A percentile compares a stretch with the other conserved stretches of the same genome.
Conservation (phyloP, 768 basidiomycete genomes). For the Steccherinum ochraceum region DNA sequence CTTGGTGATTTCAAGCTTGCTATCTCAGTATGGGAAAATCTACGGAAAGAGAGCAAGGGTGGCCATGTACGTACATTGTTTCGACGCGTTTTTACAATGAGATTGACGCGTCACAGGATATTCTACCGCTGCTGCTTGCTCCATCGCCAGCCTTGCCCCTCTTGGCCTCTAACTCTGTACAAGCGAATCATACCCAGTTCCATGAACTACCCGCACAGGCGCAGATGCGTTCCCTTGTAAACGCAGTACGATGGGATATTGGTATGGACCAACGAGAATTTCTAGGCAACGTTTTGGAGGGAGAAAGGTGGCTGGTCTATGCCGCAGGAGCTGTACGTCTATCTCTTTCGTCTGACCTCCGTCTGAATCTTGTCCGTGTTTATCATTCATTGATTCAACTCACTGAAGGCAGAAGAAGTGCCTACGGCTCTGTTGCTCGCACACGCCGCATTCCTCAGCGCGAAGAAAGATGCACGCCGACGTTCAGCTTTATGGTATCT, state of each 20-base stretch:
- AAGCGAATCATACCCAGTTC: slow-evolving; percentile 29
- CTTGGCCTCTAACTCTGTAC: slow-evolving; percentile 58
- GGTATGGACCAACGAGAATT: slow-evolving; percentile 58
- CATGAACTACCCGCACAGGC: slow-evolving; percentile 52
- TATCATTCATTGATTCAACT: slow-evolving; percentile 17
- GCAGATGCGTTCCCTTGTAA: slow-evolving; percentile 62
- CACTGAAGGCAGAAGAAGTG: slow-evolving; percentile 70
- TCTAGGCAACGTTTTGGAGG: slow-evolving; percentile 50
- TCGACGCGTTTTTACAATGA: too few species aligned
- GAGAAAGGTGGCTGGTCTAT: slow-evolving; percentile 83
- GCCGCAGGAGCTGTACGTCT: slow-evolving; percentile 72
- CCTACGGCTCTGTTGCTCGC: slow-evolving; percentile 74
- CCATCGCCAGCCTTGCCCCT: slow-evolving; percentile 56
- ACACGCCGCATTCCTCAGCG: slow-evolving; percentile 70
- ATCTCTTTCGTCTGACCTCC: too few species aligned
- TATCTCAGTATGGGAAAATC: slow-evolving; percentile 73
- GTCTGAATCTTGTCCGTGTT: not conserved
- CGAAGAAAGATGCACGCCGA: slow-evolving; percentile 47
- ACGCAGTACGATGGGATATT: slow-evolving; percentile 73
- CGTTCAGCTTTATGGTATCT: slow-evolving; percentile 78
- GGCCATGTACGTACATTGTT: slow-evolving; percentile 83
- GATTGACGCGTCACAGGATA: too few species aligned
- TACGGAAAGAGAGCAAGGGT: slow-evolving; percentile 81
- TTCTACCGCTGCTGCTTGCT: slow-evolving; percentile 66
- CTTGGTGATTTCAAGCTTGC: slow-evolving; percentile 88